Evolutionary conservation across 257 asterid genomes (phyloP).

Genomic region (Scutellaria galericulata): DNA sequence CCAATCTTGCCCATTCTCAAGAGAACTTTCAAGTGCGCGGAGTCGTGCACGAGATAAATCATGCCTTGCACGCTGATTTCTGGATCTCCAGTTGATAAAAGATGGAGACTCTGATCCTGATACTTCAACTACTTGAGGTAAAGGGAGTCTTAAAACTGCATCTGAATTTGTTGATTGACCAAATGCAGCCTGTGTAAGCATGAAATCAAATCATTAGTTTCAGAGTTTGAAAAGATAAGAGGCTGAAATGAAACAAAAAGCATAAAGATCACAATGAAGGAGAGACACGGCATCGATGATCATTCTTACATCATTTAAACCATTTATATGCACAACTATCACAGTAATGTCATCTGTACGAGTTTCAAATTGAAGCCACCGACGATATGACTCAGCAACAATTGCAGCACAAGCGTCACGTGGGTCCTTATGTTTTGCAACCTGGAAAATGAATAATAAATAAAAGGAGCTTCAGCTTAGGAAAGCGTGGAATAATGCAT

Average conservation of each 20-base stretch:
- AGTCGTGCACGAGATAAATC: slow-evolving; percentile 93
- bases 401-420: slow-evolving; percentile 99
- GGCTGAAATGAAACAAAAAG: slow-evolving; percentile 12
- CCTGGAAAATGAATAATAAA: slow-evolving; percentile 51
- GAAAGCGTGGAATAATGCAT: slow-evolving; percentile 2
- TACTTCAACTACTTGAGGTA: slow-evolving; percentile 80
- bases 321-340: slow-evolving; percentile 84
- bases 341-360: slow-evolving; percentile 99
- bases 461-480: slow-evolving; percentile 30
- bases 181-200: slow-evolving; percentile 50
- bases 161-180: slow-evolving; percentile 52
- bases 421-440: slow-evolving; percentile 81
- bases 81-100: slow-evolving; percentile 69
- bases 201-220: slow-evolving; percentile 32
- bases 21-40: slow-evolving; percentile 83
- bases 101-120: slow-evolving; percentile 98
- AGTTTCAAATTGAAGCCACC: slow-evolving; percentile 95
- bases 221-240: slow-evolving; percentile 30
- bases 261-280: slow-evolving; percentile 16
- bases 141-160: slow-evolving; percentile 57
- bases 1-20: slow-evolving; percentile 89
- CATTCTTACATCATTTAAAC: slow-evolving; percentile 69
- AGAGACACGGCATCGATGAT: slow-evolving; percentile 25
- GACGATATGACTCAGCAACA: slow-evolving; percentile 96
- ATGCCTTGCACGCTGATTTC: slow-evolving; percentile 73